phyloP scores from a whole-genome alignment of 768 basidiomycete species.

The Kondoa subrosea region DNA sequence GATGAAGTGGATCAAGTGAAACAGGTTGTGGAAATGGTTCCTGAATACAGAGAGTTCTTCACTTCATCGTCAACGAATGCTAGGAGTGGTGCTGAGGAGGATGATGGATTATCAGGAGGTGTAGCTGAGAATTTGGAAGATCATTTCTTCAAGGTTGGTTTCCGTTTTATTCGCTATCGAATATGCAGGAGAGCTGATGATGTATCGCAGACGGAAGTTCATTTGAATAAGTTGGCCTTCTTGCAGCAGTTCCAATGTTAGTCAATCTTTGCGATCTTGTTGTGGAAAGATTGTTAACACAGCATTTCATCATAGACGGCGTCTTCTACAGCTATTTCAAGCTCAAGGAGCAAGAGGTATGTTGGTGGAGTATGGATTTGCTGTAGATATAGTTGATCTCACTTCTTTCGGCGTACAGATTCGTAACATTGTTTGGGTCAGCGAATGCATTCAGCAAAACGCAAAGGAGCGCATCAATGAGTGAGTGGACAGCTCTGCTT shows the following conservation, averaged over 20 bases:
- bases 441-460: not conserved
- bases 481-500: not conserved
- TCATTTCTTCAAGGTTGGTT: conserved; percentile 54
- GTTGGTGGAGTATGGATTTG: conserved; percentile 35
- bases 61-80: conserved; percentile 37
- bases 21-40: conserved; percentile 63
- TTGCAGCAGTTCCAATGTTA: conserved; percentile 88
- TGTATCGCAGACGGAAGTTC: conserved; percentile 51
- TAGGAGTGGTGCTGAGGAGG: conserved; percentile 24
- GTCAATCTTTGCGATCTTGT: conserved; percentile 40
- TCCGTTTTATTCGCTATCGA: no score
- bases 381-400: not conserved
- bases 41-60: conserved; percentile 85
- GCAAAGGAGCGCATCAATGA: not conserved
- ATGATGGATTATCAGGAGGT: conserved; percentile 32
- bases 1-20: conserved; percentile 92
- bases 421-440: not conserved
- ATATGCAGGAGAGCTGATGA: no score
- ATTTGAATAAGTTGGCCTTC: conserved; percentile 84
- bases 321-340: conserved; percentile 61
- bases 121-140: conserved; percentile 56
- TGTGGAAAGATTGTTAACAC: conserved; percentile 13
- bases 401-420: not conserved
- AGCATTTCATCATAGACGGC: no score
- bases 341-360: conserved; percentile 39